These are phyloP conservation scores for Breviolum minutum DNA, from an alignment of 73 alveolate genomes.

Conservation along the genomic window DNA sequence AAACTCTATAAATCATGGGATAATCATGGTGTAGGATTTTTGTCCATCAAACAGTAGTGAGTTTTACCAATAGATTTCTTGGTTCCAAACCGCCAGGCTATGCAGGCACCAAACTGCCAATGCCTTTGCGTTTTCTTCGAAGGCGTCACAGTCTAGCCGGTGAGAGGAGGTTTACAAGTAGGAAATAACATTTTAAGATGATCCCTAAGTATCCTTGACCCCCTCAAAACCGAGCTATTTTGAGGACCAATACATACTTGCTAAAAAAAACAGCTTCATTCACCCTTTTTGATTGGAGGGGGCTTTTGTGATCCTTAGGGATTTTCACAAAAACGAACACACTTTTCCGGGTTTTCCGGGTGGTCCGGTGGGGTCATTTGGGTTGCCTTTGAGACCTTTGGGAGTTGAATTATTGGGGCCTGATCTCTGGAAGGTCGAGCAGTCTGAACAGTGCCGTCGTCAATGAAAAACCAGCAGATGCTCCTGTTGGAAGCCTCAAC, in stretches of 20 bases:
- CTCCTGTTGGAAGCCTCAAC: background rate
- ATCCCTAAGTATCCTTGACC: background rate
- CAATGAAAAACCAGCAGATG: background rate
- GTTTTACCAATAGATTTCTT: background rate
- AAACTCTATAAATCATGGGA: too few relatives aligned
- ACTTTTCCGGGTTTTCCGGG: background rate
- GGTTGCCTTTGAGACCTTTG: background rate
- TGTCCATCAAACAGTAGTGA: too few relatives aligned
- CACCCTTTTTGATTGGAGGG: background rate
- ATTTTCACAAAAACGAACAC: background rate
- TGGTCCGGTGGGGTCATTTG: background rate
- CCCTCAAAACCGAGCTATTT: background rate
- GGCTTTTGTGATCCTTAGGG: background rate
- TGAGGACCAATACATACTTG: too few relatives aligned
- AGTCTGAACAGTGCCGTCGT: background rate
- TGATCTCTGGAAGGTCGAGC: background rate
- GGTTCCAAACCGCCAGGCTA: background rate
- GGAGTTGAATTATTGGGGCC: background rate
- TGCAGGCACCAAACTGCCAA: slow-evolving; percentile 29
- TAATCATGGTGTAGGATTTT: too few relatives aligned
- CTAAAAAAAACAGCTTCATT: too few relatives aligned
- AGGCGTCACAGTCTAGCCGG: background rate
- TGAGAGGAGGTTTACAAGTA: too few relatives aligned
- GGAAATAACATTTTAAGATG: too few relatives aligned
- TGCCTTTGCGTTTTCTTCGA: slow-evolving; percentile 67